Conservation (phyloP, 805 yeast species). For the Vanderwaltozyma yarrowii region DNA sequence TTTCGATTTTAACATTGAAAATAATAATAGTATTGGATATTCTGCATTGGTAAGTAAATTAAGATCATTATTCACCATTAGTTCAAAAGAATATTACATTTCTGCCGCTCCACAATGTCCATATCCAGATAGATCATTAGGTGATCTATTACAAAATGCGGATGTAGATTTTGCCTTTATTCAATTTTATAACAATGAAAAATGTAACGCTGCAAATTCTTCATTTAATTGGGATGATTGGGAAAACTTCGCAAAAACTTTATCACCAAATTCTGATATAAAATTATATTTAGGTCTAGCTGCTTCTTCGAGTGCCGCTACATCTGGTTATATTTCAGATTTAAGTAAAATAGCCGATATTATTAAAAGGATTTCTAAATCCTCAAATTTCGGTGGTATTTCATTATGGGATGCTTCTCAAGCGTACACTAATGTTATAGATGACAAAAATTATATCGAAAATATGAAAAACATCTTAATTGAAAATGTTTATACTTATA, state of each 20-base stretch:
- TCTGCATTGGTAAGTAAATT: slow-evolving; percentile 44
- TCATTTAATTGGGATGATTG: slow-evolving; percentile 65
- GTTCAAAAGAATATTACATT: slow-evolving; percentile 55
- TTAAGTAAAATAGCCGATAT: slow-evolving; percentile 29
- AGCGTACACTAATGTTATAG: slow-evolving; percentile 39
- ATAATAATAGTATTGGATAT: slow-evolving; percentile 51
- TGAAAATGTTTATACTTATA: neutral
- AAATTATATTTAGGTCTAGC: slow-evolving; percentile 71
- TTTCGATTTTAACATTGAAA: slow-evolving; percentile 84
- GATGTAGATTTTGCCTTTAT: slow-evolving; percentile 71
- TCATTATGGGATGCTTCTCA: slow-evolving; percentile 88
- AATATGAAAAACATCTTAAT: slow-evolving; percentile 1
- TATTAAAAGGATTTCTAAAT: slow-evolving; percentile 64
- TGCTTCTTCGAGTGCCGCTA: slow-evolving; percentile 48
- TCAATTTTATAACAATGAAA: slow-evolving; percentile 74
- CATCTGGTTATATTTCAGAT: slow-evolving; percentile 49
- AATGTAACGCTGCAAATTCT: slow-evolving; percentile 46
- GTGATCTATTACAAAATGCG: slow-evolving; percentile 46
- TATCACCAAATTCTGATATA: slow-evolving; percentile 58
- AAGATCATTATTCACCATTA: slow-evolving; percentile 42
- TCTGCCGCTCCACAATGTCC: slow-evolving; percentile 92
- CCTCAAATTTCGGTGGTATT: slow-evolving; percentile 72
- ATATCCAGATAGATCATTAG: slow-evolving; percentile 60
- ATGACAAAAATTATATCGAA: slow-evolving; percentile 34
- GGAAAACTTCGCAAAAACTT: slow-evolving; percentile 47